Percentiles rank a stretch among this genome's conserved stretches.
Evolutionary conservation across 345 rosid genomes (phyloP).

Genomic region (Moricandia moricandioides): DNA sequence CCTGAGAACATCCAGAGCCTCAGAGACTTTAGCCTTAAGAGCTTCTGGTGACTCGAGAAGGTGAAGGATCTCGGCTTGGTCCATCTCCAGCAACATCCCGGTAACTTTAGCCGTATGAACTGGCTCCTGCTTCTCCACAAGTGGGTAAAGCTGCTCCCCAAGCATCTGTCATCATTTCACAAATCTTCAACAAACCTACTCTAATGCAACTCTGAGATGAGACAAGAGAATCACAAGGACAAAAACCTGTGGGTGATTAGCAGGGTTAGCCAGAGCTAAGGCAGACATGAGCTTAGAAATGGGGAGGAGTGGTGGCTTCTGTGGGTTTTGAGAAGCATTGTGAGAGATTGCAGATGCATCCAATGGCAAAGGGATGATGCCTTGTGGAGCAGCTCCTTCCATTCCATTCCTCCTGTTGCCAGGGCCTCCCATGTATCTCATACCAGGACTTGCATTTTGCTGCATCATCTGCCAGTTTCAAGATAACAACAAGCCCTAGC

Average conservation of each 20-base stretch:
- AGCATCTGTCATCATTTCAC: conserved; percentile 46
- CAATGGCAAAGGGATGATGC: conserved; percentile 44
- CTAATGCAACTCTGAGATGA: not conserved
- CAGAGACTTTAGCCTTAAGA: conserved; percentile 58
- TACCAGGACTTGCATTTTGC: conserved; percentile 42
- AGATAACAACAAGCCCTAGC: not conserved
- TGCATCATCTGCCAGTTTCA: conserved; percentile 38
- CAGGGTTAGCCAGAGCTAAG: conserved; percentile 50
- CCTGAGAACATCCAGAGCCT: conserved; percentile 64
- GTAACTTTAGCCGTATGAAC: conserved; percentile 62
- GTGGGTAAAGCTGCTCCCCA: conserved; percentile 72
- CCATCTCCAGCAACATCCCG: conserved; percentile 82
- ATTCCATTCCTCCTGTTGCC: conserved; percentile 44
- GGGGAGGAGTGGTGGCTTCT: conserved; percentile 19
- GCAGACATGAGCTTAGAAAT: conserved; percentile 56
- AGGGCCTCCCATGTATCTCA: conserved; percentile 46
- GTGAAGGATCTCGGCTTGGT: conserved; percentile 63
- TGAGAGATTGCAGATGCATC: conserved; percentile 44
- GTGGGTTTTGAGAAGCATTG: conserved; percentile 22
- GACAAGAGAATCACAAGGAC: not conserved
- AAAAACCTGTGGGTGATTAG: conserved; percentile 39
- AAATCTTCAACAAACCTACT: not conserved
- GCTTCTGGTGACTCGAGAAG: conserved; percentile 74
- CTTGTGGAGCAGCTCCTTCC: conserved; percentile 43
- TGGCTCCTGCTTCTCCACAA: conserved; percentile 58